Percentiles rank a stretch among this genome's conserved stretches.
These are phyloP conservation scores for Colletotrichum sp. DNA, from an alignment of 2,329 filamentous ascomycete species.

Conservation along the genomic window DNA sequence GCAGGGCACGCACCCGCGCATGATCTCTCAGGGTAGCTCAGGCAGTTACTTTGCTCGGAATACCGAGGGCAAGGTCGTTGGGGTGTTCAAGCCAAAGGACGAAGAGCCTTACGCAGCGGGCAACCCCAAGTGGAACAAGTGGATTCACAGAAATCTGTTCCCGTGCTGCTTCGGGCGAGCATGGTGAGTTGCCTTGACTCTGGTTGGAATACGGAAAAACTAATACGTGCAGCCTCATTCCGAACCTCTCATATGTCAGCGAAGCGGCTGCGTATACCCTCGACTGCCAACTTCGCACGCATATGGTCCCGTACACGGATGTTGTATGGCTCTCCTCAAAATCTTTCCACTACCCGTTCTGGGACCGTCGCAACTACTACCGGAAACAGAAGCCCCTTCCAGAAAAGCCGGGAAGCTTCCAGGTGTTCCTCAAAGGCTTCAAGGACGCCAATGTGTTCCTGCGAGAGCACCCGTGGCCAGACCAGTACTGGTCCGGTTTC, in stretches of 20 bases:
- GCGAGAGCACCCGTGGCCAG: conserved; percentile 95
- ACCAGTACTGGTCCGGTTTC: conserved; percentile 78
- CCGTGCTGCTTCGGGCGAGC: conserved; percentile 96
- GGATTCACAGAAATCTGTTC: conserved; percentile 97
- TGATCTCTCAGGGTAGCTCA: conserved; percentile 97
- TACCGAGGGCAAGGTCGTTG: conserved; percentile 89
- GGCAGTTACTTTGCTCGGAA: conserved; percentile 98
- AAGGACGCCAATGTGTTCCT: conserved; percentile 97
- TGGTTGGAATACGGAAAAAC: not conserved
- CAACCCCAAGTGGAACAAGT: conserved; percentile 99
- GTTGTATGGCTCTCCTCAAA: conserved; percentile 94
- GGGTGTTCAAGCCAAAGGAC: conserved; percentile 98
- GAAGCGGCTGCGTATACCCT: conserved; percentile 97
- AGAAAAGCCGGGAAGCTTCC: conserved; percentile 92
- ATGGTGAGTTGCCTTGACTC: conserved; percentile 60
- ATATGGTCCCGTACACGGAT: conserved; percentile 95
- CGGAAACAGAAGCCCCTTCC: conserved; percentile 87
- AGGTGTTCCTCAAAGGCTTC: conserved; percentile 95
- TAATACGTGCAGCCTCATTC: conserved; percentile 70
- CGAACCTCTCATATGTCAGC: conserved; percentile 96
- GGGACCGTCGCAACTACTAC: conserved; percentile 89
- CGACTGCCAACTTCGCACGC: conserved; percentile 85
- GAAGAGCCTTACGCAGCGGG: conserved; percentile 97
- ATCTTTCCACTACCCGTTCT: conserved; percentile 98
- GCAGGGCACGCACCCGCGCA: conserved; percentile 87